Percentiles rank a stretch among this genome's conserved stretches.
These are phyloP conservation scores for Gamsiella multidivaricata DNA, from an alignment of 192 early-diverging fungal species.

Conservation along the genomic window DNA sequence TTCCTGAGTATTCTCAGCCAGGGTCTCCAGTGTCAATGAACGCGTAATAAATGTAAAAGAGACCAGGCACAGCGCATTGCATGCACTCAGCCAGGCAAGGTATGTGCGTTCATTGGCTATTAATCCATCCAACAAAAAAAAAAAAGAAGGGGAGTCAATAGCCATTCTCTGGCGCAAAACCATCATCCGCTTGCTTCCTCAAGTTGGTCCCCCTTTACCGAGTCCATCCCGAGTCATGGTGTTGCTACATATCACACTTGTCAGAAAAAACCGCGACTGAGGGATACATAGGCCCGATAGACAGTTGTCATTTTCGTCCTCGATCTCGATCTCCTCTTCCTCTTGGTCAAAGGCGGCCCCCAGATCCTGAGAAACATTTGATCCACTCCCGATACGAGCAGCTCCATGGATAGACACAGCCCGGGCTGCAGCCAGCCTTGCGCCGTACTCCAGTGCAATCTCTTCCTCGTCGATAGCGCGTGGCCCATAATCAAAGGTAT, in stretches of 20 bases:
- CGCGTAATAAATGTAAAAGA: constrained; percentile 42
- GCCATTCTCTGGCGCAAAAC: neutral
- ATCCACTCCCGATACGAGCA: neutral
- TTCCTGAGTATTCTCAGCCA: neutral
- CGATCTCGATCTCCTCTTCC: neutral
- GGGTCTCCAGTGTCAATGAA: constrained; percentile 10
- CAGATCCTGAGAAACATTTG: neutral
- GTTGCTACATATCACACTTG: constrained; percentile 50
- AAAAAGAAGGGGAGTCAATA: neutral
- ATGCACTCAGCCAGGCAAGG: constrained; percentile 30
- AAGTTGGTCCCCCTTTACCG: constrained; percentile 3
- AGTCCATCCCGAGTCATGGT: constrained; percentile 50
- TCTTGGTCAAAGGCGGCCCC: neutral
- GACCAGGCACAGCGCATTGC: constrained; percentile 27
- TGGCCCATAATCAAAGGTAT: constrained; percentile 14
- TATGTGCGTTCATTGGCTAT: constrained; percentile 48
- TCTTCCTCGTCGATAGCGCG: constrained; percentile 37
- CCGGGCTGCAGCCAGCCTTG: constrained; percentile 7
- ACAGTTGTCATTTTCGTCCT: constrained; percentile 33
- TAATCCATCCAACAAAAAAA: constrained; percentile 1
- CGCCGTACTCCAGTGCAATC: constrained; percentile 23
- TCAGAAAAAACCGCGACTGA: constrained; percentile 29
- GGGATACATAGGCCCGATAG: constrained; percentile 37
- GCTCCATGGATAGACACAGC: neutral
- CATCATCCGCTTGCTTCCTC: neutral